Percentiles rank a stretch among this genome's conserved stretches.
phyloP scores from a whole-genome alignment of 2,329 filamentous ascomycete species.

The Colletotrichum australisinense region DNA sequence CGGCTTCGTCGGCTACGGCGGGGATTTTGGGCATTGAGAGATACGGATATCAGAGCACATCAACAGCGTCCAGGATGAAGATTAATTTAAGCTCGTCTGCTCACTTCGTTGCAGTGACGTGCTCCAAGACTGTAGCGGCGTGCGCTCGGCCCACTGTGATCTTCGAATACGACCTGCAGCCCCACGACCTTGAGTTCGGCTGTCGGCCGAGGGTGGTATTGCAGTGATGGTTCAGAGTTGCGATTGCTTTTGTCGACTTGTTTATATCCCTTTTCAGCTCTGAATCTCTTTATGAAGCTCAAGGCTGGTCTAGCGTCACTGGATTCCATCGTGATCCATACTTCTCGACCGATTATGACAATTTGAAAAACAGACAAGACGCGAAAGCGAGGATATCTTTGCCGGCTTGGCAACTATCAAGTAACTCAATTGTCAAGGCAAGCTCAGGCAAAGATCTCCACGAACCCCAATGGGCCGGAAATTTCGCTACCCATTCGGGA shows the following conservation, averaged over 20 bases:
- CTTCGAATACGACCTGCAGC: conserved; percentile 22
- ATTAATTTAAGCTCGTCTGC: background rate
- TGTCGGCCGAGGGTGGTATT: background rate
- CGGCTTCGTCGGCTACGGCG: background rate
- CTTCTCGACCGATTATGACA: background rate
- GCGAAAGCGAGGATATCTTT: background rate
- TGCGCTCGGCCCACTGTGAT: conserved; percentile 11
- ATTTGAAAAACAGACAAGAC: background rate
- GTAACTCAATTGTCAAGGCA: background rate
- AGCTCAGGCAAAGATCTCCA: conserved; percentile 8
- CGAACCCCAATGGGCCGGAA: background rate
- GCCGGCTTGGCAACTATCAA: conserved; percentile 15
- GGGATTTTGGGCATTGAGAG: background rate
- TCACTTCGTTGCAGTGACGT: background rate
- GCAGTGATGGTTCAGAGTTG: background rate
- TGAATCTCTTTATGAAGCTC: background rate
- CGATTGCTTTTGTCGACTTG: too few species aligned
- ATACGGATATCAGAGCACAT: background rate
- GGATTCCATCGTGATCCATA: too few species aligned
- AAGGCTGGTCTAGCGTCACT: background rate
- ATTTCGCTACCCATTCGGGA: conserved; percentile 18
- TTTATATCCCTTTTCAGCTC: background rate
- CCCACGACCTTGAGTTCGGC: conserved; percentile 22
- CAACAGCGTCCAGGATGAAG: background rate
- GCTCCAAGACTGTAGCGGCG: conserved; percentile 12